A percentile compares a stretch with the other conserved stretches of the same genome.
Evolutionary conservation across 108 stramenopile species (phyloP).

Genomic region (Schizochytrium sp.): DNA sequence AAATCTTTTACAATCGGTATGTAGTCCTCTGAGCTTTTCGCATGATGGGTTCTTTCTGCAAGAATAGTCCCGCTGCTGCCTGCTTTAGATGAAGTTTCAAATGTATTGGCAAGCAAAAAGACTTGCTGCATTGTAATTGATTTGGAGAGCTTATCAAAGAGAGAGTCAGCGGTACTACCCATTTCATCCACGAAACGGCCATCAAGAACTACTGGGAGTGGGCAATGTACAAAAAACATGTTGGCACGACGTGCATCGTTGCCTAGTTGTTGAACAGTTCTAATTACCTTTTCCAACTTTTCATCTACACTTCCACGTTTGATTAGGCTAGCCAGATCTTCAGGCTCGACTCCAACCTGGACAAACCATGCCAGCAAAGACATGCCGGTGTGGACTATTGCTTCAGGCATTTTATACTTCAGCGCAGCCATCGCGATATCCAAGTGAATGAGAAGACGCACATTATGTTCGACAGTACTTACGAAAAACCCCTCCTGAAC

Average conservation of each 20-base stretch:
- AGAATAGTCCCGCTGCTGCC: constrained; percentile 1
- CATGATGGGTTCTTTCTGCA: not conserved
- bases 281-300: not conserved
- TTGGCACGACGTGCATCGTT: not conserved
- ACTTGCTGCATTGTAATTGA: constrained; percentile 42
- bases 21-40: not conserved
- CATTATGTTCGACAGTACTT: not conserved
- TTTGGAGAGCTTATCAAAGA: constrained; percentile 47
- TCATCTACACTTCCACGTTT: not conserved
- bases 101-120: not conserved
- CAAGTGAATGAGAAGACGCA: constrained; percentile 54
- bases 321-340: constrained; percentile 24
- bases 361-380: constrained; percentile 1
- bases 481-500: constrained; percentile 56
- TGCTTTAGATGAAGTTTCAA: constrained; percentile 26
- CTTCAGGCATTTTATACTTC: not conserved
- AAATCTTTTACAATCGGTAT: not conserved
- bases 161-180: constrained; percentile 1
- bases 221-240: not conserved
- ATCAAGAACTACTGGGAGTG: constrained; percentile 44
- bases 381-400: not conserved
- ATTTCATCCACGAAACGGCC: constrained; percentile 55
- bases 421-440: not conserved
- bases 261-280: not conserved
- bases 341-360: constrained; percentile 16